These are phyloP conservation scores for Alternaria atra DNA, from an alignment of 2,329 filamentous ascomycete genomes.

Conservation along the genomic window DNA sequence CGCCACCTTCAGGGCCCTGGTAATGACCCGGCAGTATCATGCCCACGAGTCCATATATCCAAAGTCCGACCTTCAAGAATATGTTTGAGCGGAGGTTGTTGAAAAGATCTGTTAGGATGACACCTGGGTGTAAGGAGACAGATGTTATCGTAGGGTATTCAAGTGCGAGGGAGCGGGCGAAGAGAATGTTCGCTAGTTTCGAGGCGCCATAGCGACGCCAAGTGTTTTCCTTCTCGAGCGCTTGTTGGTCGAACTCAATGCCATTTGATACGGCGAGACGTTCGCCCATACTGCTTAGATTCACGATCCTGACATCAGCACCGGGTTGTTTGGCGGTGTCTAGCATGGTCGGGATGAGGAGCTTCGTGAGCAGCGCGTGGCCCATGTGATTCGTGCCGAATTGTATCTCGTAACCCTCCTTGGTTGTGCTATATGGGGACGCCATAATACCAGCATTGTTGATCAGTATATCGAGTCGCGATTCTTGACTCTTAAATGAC, in stretches of 20 bases:
- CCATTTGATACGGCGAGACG: conserved; percentile 34
- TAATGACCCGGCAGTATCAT: conserved; percentile 43
- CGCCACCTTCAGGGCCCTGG: conserved; percentile 43
- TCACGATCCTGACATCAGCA: conserved; percentile 58
- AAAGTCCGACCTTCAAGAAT: conserved; percentile 36
- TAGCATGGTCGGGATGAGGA: conserved; percentile 56
- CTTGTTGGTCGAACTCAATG: conserved; percentile 49
- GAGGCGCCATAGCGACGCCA: conserved; percentile 58
- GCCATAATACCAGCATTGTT: conserved; percentile 59
- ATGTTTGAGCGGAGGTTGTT: conserved; percentile 30
- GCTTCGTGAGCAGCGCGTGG: conserved; percentile 59
- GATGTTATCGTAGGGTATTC: conserved; percentile 57
- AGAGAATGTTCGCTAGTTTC: conserved; percentile 63
- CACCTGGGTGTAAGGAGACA: conserved; percentile 60
- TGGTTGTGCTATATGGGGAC: conserved; percentile 49
- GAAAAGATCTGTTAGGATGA: conserved; percentile 58
- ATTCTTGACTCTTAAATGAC: conserved; percentile 45
- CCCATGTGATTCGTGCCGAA: conserved; percentile 63
- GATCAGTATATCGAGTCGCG: conserved; percentile 58
- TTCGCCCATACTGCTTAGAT: conserved; percentile 49
- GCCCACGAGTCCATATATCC: conserved; percentile 36
- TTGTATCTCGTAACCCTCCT: conserved; percentile 61
- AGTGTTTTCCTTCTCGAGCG: conserved; percentile 41
- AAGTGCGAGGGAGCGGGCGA: conserved; percentile 53
- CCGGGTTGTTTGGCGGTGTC: conserved; percentile 51